Base-by-base conservation (phyloP, 352 stramenopile species). In the Aphanomyces astaci region DNA sequence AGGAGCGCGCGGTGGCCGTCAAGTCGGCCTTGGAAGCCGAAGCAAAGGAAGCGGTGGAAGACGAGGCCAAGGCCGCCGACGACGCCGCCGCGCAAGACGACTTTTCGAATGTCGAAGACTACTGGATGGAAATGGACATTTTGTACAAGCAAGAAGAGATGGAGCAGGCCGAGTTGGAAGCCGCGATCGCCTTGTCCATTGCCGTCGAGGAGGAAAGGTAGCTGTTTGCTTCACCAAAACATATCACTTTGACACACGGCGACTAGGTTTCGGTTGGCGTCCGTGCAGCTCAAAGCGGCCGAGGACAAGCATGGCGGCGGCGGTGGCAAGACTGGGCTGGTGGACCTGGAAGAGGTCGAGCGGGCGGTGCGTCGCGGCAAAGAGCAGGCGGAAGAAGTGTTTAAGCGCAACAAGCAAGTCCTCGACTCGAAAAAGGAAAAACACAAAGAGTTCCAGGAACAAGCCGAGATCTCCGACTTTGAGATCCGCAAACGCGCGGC, bases 81-180 rank as follows among this genome's bases (percentile, higher is more conserved):
- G 32, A 53, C 0, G 69, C 69, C 48, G 64, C 76, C 60, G 73
- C 85, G 46, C 52, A 76, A 52, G 66, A 76, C 64, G n/a, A 36
- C 45, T 39, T 43, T 19, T 31, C 28, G 2, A 48, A 71, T 36
- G 46, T 82, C 49, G 80, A 93, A 57, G 79, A 81, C 24, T 82
- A 90, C 64, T 78, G 91, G 62, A 89, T 90, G 79, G 83, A 94
- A 70, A 81, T 94, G n/a, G 89, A 86, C 49, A 72, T 92, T 32
- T 70, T 94, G 40, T 90, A 91, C 76, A 92, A 92, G 71, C 79
- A 91, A 57, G 85, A 95, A 64, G 85, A 92, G 72, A 89, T 91
- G 77, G 85, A 94, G 63, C 81, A 92, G 64, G 83, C 85, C 19
- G 82, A 94, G 64, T 72, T 94, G 9, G 83, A 94, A 55, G 77